Conservation (phyloP, 345 rosid genomes). For the Dipteronia sinensis region DNA sequence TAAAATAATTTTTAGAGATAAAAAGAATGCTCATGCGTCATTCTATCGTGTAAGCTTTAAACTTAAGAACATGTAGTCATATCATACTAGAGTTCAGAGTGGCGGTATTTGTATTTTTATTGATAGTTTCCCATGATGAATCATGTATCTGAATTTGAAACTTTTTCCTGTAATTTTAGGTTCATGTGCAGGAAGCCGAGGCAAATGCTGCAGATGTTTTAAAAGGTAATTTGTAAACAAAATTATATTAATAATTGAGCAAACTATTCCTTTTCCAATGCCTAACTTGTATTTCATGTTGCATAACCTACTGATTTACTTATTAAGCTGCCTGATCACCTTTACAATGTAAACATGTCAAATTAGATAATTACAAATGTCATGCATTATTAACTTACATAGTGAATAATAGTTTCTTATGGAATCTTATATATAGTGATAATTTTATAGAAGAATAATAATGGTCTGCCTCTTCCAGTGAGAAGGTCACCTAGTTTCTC, state of each 20-base stretch:
- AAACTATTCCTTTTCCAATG: not conserved
- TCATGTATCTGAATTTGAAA: constrained; percentile 13
- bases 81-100: not conserved
- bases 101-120: constrained; percentile 10
- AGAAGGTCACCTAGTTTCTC: not conserved
- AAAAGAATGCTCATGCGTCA: constrained; percentile 57
- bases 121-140: not conserved
- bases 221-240: constrained; percentile 53
- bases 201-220: constrained; percentile 49
- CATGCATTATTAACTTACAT: constrained; percentile 11
- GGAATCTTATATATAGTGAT: constrained; percentile 1
- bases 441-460: not conserved
- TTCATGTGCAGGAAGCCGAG: constrained; percentile 84
- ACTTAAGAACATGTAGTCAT: constrained; percentile 8
- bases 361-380: not conserved
- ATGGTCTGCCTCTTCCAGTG: not conserved
- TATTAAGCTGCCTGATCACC: constrained; percentile 2
- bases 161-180: constrained; percentile 46
- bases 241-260: not conserved
- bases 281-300: constrained; percentile 5
- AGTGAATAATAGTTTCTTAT: not conserved
- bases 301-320: not conserved
- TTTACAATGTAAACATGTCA: not conserved
- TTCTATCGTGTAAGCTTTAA: constrained; percentile 74
- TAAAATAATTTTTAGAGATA: constrained; percentile 68